Evolutionary conservation across 108 stramenopile species (phyloP).

Genomic region (Craspedostauros australis): DNA sequence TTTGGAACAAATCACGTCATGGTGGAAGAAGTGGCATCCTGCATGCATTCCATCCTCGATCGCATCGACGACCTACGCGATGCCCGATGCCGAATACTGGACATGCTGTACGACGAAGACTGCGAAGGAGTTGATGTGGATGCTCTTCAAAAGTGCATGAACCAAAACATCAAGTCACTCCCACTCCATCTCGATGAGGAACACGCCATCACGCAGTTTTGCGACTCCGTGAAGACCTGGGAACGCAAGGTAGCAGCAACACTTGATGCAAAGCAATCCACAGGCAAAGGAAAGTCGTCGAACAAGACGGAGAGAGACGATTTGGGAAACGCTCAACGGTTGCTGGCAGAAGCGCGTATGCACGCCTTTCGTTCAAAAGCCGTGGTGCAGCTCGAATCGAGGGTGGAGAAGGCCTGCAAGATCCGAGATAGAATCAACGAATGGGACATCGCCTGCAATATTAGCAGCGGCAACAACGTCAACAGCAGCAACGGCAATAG

Average conservation of each 20-base stretch:
- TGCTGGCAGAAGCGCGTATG: slow-evolving; percentile 12
- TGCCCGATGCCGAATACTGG: slow-evolving; percentile 22
- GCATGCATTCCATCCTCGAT: slow-evolving; percentile 13
- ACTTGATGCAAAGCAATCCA: slow-evolving; percentile 19
- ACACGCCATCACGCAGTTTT: slow-evolving; percentile 24
- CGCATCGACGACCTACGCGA: slow-evolving; percentile 16
- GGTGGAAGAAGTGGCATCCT: slow-evolving; percentile 21
- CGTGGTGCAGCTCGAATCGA: slow-evolving; percentile 39
- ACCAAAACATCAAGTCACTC: slow-evolving; percentile 23
- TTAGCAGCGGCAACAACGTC: slow-evolving; percentile 16
- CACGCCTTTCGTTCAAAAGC: slow-evolving; percentile 29
- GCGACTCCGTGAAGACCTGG: slow-evolving; percentile 35
- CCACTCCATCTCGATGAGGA: slow-evolving; percentile 43
- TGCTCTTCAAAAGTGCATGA: slow-evolving; percentile 35
- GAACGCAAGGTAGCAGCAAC: slow-evolving; percentile 19
- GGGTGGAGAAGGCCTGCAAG: slow-evolving; percentile 49
- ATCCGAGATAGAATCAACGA: slow-evolving; percentile 40
- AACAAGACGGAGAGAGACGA: slow-evolving; percentile 34
- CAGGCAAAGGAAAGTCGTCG: too few relatives aligned
- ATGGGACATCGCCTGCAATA: slow-evolving; percentile 23
- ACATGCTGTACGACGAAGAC: slow-evolving; percentile 34
- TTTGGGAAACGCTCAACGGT: slow-evolving; percentile 28
- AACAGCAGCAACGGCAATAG: too few relatives aligned
- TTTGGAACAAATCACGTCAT: slow-evolving; percentile 25
- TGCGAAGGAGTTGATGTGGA: slow-evolving; percentile 60